Percentiles rank a stretch among this genome's conserved stretches.
Conservation (phyloP, 108 stramenopile species). For the Nitzschia putrida region DNA sequence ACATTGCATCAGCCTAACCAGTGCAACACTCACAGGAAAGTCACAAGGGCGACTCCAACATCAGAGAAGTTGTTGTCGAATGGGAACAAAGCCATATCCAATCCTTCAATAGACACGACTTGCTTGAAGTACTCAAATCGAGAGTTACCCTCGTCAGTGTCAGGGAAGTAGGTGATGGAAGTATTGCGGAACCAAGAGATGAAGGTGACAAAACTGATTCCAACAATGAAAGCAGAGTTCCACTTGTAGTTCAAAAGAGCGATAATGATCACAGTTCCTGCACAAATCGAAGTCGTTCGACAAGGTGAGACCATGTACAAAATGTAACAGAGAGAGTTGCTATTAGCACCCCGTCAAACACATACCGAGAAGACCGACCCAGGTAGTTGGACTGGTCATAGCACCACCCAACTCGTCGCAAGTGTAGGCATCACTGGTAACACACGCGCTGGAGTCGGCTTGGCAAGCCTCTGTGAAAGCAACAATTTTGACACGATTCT, state of each 20-base stretch:
- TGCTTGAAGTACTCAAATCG: slow-evolving; percentile 62
- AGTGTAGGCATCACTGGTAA: slow-evolving; percentile 60
- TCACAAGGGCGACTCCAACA: slow-evolving; percentile 54
- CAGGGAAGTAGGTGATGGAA: slow-evolving; percentile 62
- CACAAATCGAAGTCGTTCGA: background rate
- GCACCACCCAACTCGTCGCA: slow-evolving; percentile 60
- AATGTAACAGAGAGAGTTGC: background rate
- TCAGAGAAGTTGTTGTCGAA: slow-evolving; percentile 38
- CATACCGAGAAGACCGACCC: slow-evolving; percentile 65
- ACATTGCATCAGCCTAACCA: background rate
- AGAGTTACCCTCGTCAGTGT: slow-evolving; percentile 48
- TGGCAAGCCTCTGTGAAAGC: slow-evolving; percentile 54
- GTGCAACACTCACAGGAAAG: slow-evolving; percentile 21
- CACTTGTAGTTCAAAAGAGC: slow-evolving; percentile 45
- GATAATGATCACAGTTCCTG: slow-evolving; percentile 36
- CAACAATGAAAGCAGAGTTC: slow-evolving; percentile 48
- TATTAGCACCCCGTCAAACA: too few species aligned
- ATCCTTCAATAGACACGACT: slow-evolving; percentile 51
- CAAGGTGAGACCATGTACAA: too few species aligned
- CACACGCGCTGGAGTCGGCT: slow-evolving; percentile 33
- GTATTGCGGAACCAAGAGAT: slow-evolving; percentile 67
- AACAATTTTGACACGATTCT: slow-evolving; percentile 52
- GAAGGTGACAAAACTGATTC: slow-evolving; percentile 58
- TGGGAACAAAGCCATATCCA: slow-evolving; percentile 39
- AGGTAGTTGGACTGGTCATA: slow-evolving; percentile 55